Base-by-base conservation (phyloP, 1,284 basidiomycete species). In the Hypsizygus ulmarius region DNA sequence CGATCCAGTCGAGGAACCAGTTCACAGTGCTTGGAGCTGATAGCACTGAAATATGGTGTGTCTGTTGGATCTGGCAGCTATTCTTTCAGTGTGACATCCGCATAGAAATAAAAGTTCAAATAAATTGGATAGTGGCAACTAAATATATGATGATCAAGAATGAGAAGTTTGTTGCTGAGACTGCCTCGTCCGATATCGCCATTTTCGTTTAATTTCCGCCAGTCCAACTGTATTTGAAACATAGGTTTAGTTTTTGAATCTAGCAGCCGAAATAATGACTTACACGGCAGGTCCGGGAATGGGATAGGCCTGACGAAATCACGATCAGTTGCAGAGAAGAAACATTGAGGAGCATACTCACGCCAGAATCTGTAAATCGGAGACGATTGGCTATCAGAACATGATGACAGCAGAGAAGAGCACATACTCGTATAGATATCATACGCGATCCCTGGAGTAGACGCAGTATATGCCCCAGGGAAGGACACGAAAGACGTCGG, bases 401-500 rank as follows among this genome's bases (percentile, higher is more conserved):
- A 1, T n/a, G 14, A 10, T 2, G 28, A 33, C 28, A 50, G 15
- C 10, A 19, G 10, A 21, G 6, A 12, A 42, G 25, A 15, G 41
- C n/a, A 53, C 66, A 59, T 49, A 69, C 69, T 67, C 11, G 58
- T 63, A 52, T 77, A 74, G 21, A 66, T 62, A 55, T 75, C 69
- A 50, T 57, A 75, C 1, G 69, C 64, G 27, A 61, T 64, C 12
- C 61, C 61, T 59, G 72, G 75, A 11, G 74, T 79, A 14, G 49
- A 61, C 1, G 67, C 55, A 6, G 71, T 75, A 56, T 79, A 79
- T 3, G 77, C 77, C 21, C 70, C 71, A 28, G 78, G 78, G 70
- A 80, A 79, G 3, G 77, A 70, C 7, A 80, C 77, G 27, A 79
- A 70, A 0, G 71, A 68, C 1, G 71, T 72, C 3, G 76, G 77